phyloP scores from a whole-genome alignment of 371 early-diverging fungal species.

The Parasitella parasitica region DNA sequence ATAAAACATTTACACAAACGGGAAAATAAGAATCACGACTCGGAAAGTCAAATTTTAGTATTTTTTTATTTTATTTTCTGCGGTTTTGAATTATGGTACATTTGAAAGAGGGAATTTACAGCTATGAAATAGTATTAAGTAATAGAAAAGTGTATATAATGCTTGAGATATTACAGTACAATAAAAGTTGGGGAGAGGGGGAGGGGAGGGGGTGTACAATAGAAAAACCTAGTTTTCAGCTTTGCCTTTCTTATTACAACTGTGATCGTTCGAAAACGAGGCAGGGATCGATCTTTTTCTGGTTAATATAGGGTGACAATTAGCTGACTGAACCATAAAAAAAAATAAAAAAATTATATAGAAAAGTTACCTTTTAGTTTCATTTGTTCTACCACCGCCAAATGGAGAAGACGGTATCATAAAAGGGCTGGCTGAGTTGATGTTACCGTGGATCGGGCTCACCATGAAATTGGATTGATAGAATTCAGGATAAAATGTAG shows the following conservation, averaged over 20 bases:
- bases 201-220: not conserved
- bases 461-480: constrained; percentile 56
- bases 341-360: not conserved
- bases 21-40: not conserved
- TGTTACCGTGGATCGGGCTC: constrained; percentile 22
- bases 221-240: not conserved
- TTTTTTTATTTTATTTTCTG: not conserved
- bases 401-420: constrained; percentile 17
- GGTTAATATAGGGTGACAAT: not conserved
- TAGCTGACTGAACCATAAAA: not conserved
- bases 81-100: not conserved
- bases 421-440: constrained; percentile 12
- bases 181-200: not conserved
- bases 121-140: not conserved
- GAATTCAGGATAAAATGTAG: constrained; percentile 74
- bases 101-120: not conserved
- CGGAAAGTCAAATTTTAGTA: not conserved
- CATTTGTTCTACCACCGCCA: constrained; percentile 2
- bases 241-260: not conserved
- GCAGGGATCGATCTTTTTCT: constrained; percentile 9
- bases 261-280: not conserved
- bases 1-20: not conserved
- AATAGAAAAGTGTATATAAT: not conserved
- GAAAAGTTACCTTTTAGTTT: not conserved
- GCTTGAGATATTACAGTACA: not conserved